A percentile compares a stretch with the other conserved stretches of the same genome.
Evolutionary conservation across 2,329 filamentous ascomycete species (phyloP).

Genomic region (Davidsoniella australis): DNA sequence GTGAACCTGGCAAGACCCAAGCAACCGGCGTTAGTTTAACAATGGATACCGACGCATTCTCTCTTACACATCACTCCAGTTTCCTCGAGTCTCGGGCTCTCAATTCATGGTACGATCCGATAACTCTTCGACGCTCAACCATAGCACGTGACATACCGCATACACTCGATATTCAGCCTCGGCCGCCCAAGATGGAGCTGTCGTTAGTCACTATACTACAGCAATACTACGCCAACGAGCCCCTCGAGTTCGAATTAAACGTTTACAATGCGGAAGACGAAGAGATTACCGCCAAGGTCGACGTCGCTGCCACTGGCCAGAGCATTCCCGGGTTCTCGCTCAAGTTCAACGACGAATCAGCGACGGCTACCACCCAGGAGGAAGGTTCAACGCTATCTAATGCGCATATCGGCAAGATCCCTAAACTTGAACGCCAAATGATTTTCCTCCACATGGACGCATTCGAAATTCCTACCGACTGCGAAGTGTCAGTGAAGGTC

Average conservation of each 20-base stretch:
- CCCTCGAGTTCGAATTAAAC: conserved; percentile 48
- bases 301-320: conserved; percentile 49
- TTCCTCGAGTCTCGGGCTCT: conserved; percentile 27
- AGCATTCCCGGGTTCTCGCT: conserved; percentile 30
- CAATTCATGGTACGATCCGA: conserved; percentile 33
- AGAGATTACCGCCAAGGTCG: conserved; percentile 53
- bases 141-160: conserved; percentile 33
- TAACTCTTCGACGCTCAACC: conserved; percentile 24
- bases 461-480: conserved; percentile 32
- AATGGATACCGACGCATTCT: conserved; percentile 48
- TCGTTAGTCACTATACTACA: conserved; percentile 41
- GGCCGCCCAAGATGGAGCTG: conserved; percentile 82
- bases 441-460: conserved; percentile 33
- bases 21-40: conserved; percentile 46
- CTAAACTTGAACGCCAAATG: conserved; percentile 25
- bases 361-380: conserved; percentile 18
- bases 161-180: conserved; percentile 58
- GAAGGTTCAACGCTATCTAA: conserved; percentile 28
- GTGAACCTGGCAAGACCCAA: conserved; percentile 64
- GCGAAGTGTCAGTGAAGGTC: conserved; percentile 55
- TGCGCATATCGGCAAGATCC: conserved; percentile 30
- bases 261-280: conserved; percentile 73
- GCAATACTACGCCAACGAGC: conserved; percentile 77
- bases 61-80: conserved; percentile 46
- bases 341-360: conserved; percentile 20